These are phyloP conservation scores for Striga hermonthica DNA, from an alignment of 305 asterid species.

Conservation along the genomic window DNA sequence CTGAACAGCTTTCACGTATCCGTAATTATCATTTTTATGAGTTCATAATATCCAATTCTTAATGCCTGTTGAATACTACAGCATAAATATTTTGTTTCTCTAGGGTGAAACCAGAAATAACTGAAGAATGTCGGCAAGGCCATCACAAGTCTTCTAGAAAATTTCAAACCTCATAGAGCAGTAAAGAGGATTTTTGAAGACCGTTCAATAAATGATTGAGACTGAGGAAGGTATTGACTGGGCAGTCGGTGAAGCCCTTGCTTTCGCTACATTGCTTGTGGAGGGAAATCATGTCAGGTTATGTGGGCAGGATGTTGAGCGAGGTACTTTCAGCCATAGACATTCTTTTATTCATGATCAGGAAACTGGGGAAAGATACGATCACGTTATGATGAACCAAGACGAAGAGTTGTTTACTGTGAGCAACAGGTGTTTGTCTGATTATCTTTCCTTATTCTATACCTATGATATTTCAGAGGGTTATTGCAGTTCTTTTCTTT, in stretches of 20 bases:
- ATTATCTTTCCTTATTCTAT: too few relatives aligned
- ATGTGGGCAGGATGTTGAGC: constrained; percentile 98
- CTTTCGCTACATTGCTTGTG: constrained; percentile 88
- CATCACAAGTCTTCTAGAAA: constrained; percentile 73
- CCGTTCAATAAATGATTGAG: constrained; percentile 93
- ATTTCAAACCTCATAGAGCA: constrained; percentile 84
- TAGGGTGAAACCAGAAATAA: constrained; percentile 87
- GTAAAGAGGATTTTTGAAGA: constrained; percentile 84
- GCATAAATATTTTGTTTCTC: too few relatives aligned
- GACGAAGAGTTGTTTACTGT: constrained; percentile 90
- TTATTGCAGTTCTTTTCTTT: constrained; percentile 31
- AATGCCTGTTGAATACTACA: too few relatives aligned
- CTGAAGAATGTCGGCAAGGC: constrained; percentile 90
- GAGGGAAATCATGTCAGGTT: constrained; percentile 98
- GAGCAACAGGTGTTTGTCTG: constrained; percentile 91
- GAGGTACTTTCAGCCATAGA: constrained; percentile 97
- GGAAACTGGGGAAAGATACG: constrained; percentile 79
- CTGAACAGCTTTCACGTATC: constrained; percentile 87
- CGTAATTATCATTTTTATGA: too few relatives aligned
- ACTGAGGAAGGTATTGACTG: constrained; percentile 94
- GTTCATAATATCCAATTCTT: too few relatives aligned
- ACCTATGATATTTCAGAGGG: too few relatives aligned
- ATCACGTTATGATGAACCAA: constrained; percentile 79
- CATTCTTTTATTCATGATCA: constrained; percentile 91
- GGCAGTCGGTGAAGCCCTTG: constrained; percentile 97